Conservation (phyloP, 768 basidiomycete genomes). For the Boletus coccyginus region DNA sequence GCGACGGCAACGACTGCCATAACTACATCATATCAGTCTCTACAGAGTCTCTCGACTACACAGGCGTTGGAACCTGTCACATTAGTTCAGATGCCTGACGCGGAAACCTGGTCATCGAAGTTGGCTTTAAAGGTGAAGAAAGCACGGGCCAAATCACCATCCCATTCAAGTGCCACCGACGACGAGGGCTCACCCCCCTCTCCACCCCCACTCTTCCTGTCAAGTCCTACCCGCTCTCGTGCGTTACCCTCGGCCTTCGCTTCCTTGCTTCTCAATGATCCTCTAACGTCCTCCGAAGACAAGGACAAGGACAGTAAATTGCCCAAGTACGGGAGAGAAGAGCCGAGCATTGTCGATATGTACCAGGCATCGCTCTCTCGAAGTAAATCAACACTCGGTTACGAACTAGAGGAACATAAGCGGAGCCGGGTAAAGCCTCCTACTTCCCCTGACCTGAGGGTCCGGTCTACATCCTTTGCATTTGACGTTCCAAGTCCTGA, state of each 20-base stretch:
- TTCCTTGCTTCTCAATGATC: constrained; percentile 62
- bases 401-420: constrained; percentile 9
- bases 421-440: constrained; percentile 6
- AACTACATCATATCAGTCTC: constrained; percentile 75
- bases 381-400: constrained; percentile 28
- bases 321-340: constrained; percentile 33
- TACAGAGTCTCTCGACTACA: constrained; percentile 51
- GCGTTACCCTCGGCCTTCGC: constrained; percentile 79
- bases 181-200: constrained; percentile 36
- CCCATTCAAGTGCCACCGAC: constrained; percentile 35
- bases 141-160: constrained; percentile 44
- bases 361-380: constrained; percentile 30
- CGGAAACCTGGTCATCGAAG: constrained; percentile 59
- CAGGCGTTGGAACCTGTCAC: constrained; percentile 26
- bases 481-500: constrained; percentile 91
- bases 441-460: constrained; percentile 35
- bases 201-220: constrained; percentile 56
- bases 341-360: constrained; percentile 25
- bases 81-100: constrained; percentile 29
- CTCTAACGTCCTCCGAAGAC: constrained; percentile 38
- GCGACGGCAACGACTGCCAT: constrained; percentile 82
- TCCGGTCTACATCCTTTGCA: constrained; percentile 45
- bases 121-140: constrained; percentile 72
- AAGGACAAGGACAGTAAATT: constrained; percentile 32
- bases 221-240: constrained; percentile 52